Conservation (phyloP, 306 rosid genomes). For the Citrullus colocynthis region DNA sequence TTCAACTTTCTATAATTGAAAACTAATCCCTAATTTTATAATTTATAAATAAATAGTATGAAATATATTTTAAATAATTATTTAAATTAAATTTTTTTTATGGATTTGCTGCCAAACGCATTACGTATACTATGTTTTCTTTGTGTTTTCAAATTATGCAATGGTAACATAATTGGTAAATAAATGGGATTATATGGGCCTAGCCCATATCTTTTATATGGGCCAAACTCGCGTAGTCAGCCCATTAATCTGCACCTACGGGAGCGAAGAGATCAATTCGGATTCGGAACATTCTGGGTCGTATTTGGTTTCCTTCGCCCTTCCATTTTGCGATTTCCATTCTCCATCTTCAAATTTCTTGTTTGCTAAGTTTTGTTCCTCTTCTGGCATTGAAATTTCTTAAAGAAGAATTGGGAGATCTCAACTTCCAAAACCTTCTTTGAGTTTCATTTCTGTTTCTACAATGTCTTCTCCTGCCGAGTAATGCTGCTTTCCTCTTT, state of each 20-base stretch:
- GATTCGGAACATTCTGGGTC: not conserved
- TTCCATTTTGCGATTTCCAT: not conserved
- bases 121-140: too few relatives aligned
- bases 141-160: too few relatives aligned
- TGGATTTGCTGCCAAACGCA: too few relatives aligned
- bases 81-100: too few relatives aligned
- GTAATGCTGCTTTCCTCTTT: slow-evolving; percentile 31
- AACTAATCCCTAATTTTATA: too few relatives aligned
- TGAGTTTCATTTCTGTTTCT: slow-evolving; percentile 18
- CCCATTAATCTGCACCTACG: not conserved
- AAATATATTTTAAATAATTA: too few relatives aligned
- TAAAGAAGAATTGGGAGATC: not conserved
- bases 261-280: not conserved
- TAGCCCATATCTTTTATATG: not conserved
- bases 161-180: too few relatives aligned
- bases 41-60: too few relatives aligned
- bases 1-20: too few relatives aligned
- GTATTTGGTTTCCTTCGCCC: not conserved
- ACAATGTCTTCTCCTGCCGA: slow-evolving; percentile 90
- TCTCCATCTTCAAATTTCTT: not conserved
- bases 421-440: not conserved
- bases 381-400: not conserved
- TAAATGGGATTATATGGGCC: not conserved
- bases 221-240: not conserved
- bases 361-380: not conserved